A percentile compares a stretch with the other conserved stretches of the same genome.
These are phyloP conservation scores for Phaeolepiota aurea DNA, from an alignment of 768 basidiomycete species.

Conservation along the genomic window DNA sequence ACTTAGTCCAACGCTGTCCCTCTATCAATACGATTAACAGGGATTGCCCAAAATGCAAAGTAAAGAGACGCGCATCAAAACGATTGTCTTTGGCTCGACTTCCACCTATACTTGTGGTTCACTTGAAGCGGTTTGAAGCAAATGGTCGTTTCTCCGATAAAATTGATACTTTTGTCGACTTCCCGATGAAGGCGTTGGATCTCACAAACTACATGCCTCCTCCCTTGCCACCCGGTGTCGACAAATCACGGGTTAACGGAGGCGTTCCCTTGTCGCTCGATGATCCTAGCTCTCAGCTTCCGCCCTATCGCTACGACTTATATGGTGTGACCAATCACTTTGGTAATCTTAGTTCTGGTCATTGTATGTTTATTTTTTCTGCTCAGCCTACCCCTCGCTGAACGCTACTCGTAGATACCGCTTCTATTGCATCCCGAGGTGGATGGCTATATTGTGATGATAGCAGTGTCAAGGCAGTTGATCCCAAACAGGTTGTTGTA, in stretches of 20 bases:
- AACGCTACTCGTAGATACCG: constrained; percentile 60
- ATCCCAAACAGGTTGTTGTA: constrained; percentile 79
- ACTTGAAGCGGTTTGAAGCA: constrained; percentile 87
- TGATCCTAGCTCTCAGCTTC: constrained; percentile 76
- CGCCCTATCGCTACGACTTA: constrained; percentile 88
- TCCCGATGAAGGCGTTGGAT: constrained; percentile 58
- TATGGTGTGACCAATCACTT: constrained; percentile 96
- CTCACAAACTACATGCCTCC: constrained; percentile 81
- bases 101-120: constrained; percentile 87
- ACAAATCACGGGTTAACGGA: constrained; percentile 38
- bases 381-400: neutral
- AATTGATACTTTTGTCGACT: constrained; percentile 91
- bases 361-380: constrained; percentile 54
- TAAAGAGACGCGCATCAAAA: constrained; percentile 79
- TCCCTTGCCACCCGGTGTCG: constrained; percentile 59
- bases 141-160: constrained; percentile 94
- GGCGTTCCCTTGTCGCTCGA: constrained; percentile 37
- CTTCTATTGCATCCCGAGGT: constrained; percentile 78
- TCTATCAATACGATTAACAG: constrained; percentile 27
- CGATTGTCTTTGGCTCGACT: constrained; percentile 84
- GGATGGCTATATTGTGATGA: constrained; percentile 95
- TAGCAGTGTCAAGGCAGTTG: constrained; percentile 69
- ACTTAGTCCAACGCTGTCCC: neutral
- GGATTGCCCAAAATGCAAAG: constrained; percentile 94
- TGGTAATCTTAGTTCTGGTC: constrained; percentile 89